Conservation (phyloP, 306 rosid species). For the Gastrolobium bilobum region DNA sequence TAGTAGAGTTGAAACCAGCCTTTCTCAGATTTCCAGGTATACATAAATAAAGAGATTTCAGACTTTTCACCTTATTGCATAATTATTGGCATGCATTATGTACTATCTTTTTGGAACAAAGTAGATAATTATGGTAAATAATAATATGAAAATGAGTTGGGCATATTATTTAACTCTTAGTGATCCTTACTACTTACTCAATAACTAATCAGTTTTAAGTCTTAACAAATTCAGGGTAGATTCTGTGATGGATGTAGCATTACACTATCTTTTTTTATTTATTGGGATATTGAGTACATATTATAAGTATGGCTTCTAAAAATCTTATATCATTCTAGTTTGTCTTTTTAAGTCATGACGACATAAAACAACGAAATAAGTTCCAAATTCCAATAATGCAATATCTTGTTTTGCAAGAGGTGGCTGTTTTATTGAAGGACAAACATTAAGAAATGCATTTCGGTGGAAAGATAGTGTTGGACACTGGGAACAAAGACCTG, state of each 20-base stretch:
- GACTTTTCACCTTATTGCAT: neutral
- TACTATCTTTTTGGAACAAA: neutral
- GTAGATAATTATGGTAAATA: too few relatives aligned
- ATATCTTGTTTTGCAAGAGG: slow-evolving; percentile 49
- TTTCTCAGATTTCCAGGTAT: slow-evolving; percentile 91
- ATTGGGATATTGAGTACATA: neutral
- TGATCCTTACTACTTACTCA: too few relatives aligned
- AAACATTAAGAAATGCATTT: slow-evolving; percentile 86
- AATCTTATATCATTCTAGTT: too few relatives aligned
- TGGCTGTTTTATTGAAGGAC: slow-evolving; percentile 92
- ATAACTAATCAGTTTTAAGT: too few relatives aligned
- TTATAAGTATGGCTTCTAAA: too few relatives aligned
- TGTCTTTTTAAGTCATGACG: neutral
- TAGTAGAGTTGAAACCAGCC: slow-evolving; percentile 67
- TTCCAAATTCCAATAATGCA: slow-evolving; percentile 11
- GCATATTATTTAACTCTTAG: neutral
- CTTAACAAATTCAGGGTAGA: too few relatives aligned
- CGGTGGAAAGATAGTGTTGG: slow-evolving; percentile 90
- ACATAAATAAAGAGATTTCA: neutral
- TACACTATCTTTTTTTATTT: neutral
- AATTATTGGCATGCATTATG: neutral
- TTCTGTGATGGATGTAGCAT: neutral
- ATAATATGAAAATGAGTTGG: neutral
- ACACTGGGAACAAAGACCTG: slow-evolving; percentile 92
- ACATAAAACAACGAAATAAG: neutral